Evolutionary conservation across 176 grass and related monocot species (phyloP), one percentile per base, ranked within the genome.

Genomic region (Elaeis guineensis): DNA sequence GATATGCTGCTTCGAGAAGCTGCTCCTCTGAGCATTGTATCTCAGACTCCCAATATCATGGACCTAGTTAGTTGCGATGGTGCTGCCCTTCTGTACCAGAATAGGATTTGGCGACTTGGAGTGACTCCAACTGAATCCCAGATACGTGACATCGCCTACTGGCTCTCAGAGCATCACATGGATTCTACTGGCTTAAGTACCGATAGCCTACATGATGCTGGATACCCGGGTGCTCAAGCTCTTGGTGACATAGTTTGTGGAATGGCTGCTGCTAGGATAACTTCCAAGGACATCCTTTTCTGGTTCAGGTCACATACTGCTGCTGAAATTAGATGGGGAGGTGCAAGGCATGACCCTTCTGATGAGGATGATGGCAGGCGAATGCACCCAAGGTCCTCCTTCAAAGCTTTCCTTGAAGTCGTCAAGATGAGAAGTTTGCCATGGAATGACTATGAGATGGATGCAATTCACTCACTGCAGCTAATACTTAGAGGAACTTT

Each of bases 151-250:
- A 83, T 97, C 54, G 87, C 92, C 53, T 78, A 61, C 19, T 97
- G 92, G 87, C 81, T 97, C 21, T 67, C 75, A 48, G 92, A 91
- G 26, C 72, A 67, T 61, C 92, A 97, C 69, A 78, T 70, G 70
- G 93, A 91, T 74, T 97, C 84, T n/a, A 97, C 93, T 7, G 93
- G 92, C 21, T 76, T 97, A 49, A 91, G 87, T 72, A 97, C 92
- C 25, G 93, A 97, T 32, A 97, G 93, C 52, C 84, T 97, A 20
- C 69, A 75, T 17, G 87, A 97, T 77, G 93, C 87, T 63, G 93
- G 93, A 51, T 97, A 97, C 70, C 93, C 87, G 60, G 81, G 81
- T 72, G 81, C 87, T 51, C 19, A 39, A 22, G 67, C 80, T 57
- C 78, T 97, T 69, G 92, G 83, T 23, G 78, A 97, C 70, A 61